Conservation (phyloP, 2,329 filamentous ascomycete genomes). For the Sporothrix mexicana region DNA sequence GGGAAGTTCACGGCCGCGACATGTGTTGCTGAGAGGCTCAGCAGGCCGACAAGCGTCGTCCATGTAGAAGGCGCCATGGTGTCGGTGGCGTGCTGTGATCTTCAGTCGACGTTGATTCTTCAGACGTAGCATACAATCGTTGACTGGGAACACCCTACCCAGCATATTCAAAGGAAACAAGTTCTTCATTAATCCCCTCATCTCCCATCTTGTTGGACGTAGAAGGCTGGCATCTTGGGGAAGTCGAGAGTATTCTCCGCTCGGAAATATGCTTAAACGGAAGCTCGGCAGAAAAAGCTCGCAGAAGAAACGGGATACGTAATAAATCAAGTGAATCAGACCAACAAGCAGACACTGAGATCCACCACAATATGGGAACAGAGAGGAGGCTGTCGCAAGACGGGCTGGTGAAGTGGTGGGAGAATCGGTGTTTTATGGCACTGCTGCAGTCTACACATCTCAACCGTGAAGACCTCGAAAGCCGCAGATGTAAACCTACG, state of each 20-base stretch:
- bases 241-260: neutral
- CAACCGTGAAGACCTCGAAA: too few species aligned
- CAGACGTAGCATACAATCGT: neutral
- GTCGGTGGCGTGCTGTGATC: neutral
- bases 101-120: neutral
- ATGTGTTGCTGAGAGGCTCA: neutral
- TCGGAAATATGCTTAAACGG: slow-evolving; percentile 20
- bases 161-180: neutral
- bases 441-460: too few species aligned
- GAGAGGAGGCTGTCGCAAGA: neutral
- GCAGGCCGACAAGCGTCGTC: neutral
- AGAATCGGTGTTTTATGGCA: too few species aligned
- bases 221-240: neutral
- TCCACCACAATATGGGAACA: slow-evolving; percentile 19
- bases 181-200: neutral
- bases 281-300: neutral
- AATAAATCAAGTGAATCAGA: too few species aligned
- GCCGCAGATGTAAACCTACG: too few species aligned
- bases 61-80: neutral
- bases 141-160: neutral
- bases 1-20: slow-evolving; percentile 29
- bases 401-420: too few species aligned
- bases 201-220: neutral
- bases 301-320: neutral
- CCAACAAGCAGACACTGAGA: slow-evolving; percentile 1